Percentiles rank a stretch among this genome's conserved stretches.
These are phyloP conservation scores for Aspergillus neotritici DNA, from an alignment of 2,329 filamentous ascomycete genomes.

Conservation along the genomic window DNA sequence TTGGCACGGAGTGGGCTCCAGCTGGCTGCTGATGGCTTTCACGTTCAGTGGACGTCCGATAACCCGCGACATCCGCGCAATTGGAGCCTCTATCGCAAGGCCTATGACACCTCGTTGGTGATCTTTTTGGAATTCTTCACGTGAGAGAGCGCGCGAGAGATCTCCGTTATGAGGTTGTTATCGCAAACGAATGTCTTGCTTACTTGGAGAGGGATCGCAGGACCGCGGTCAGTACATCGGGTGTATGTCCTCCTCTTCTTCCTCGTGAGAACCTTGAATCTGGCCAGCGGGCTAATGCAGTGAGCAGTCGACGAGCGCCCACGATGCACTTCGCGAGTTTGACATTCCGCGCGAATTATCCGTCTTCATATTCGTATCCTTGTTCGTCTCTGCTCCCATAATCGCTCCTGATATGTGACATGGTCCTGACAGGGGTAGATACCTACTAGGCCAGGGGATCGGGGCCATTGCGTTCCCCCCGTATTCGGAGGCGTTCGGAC, in stretches of 20 bases:
- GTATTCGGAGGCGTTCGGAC: constrained; percentile 36
- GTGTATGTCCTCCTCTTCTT: constrained; percentile 20
- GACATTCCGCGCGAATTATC: constrained; percentile 20
- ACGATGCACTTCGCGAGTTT: constrained; percentile 23
- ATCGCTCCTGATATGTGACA: background rate
- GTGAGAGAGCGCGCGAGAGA: constrained; percentile 11
- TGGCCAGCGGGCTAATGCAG: too few species aligned
- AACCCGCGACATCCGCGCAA: constrained; percentile 30
- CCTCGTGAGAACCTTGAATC: background rate
- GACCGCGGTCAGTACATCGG: constrained; percentile 32
- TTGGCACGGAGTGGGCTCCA: constrained; percentile 24
- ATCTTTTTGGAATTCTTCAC: constrained; percentile 30
- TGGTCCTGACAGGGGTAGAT: constrained; percentile 15
- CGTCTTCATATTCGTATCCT: constrained; percentile 27
- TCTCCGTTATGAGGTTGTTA: too few species aligned
- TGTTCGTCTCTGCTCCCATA: constrained; percentile 5
- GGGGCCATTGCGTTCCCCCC: constrained; percentile 34
- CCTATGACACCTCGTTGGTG: constrained; percentile 24
- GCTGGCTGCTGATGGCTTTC: constrained; percentile 25
- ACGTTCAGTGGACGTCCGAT: constrained; percentile 26
- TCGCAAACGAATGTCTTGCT: constrained; percentile 4
- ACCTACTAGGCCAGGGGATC: constrained; percentile 29
- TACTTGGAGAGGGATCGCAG: constrained; percentile 15
- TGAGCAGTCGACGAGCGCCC: constrained; percentile 25
- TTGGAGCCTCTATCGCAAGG: constrained; percentile 24